These are phyloP conservation scores for Entonaema liquescens DNA, from an alignment of 495 filamentous ascomycete genomes.

Conservation along the genomic window DNA sequence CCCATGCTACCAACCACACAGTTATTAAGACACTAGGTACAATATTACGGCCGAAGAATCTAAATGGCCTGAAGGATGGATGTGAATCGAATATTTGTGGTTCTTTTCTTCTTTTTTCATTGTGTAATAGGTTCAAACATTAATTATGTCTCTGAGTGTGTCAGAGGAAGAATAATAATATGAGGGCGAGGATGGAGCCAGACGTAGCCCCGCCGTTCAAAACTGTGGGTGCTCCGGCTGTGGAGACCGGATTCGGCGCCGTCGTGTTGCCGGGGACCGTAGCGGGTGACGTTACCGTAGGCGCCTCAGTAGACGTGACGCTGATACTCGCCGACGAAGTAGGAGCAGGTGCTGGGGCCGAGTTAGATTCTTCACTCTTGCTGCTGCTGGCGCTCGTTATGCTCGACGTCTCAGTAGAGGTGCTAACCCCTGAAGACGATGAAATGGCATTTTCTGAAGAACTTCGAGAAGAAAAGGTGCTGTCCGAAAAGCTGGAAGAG, in stretches of 20 bases:
- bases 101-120: slow-evolving; percentile 1
- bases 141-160: slow-evolving; percentile 5
- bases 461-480: background rate
- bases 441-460: slow-evolving; percentile 3
- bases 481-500: slow-evolving; percentile 10
- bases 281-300: slow-evolving; percentile 23
- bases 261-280: slow-evolving; percentile 18
- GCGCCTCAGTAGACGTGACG: slow-evolving; percentile 11
- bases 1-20: slow-evolving; percentile 8
- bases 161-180: slow-evolving; percentile 30
- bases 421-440: background rate
- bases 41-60: slow-evolving; percentile 3
- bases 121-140: slow-evolving; percentile 16
- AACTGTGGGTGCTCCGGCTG: slow-evolving; percentile 15
- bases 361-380: slow-evolving; percentile 9
- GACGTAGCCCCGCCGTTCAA: slow-evolving; percentile 6
- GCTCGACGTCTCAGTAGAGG: slow-evolving; percentile 16
- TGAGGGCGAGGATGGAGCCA: slow-evolving; percentile 18
- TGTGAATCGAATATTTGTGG: slow-evolving; percentile 26
- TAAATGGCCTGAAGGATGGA: slow-evolving; percentile 32
- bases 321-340: slow-evolving; percentile 11
- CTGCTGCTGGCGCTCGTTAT: slow-evolving; percentile 2
- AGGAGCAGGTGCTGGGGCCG: slow-evolving; percentile 6
- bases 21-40: slow-evolving; percentile 9
- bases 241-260: slow-evolving; percentile 22